Base-by-base conservation (phyloP, 768 basidiomycete genomes). In the Roridomyces roridus region DNA sequence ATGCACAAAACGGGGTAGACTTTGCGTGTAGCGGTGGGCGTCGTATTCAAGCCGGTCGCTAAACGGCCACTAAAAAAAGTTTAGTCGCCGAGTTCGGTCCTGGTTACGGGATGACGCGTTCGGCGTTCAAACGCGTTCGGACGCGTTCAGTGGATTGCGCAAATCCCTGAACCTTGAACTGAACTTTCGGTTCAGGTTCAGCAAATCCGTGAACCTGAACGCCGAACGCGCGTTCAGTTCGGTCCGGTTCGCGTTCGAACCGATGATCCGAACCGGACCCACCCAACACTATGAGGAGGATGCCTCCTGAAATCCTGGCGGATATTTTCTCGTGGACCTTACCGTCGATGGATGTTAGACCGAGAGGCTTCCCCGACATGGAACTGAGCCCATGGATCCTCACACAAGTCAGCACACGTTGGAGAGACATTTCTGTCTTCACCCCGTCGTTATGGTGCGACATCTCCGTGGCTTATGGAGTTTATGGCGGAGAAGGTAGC, bases 361-460 rank as follows among this genome's bases (percentile, higher is more conserved):
- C 6, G 6, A 20, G 25, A 8, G 6, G 23, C 17, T 9, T 21
- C n/a, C 21, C 23, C 28, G 26, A 46, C 6, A 2, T 46, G 20
- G 18, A 8, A 10, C 17, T 21, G 3, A 51, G 48, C 31, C 49
- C 56, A 5, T 57, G 49, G 44, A 10, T 40, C 9, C 15, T 51
- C 21, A n/a, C 43, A 5, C 49, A 40, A n/a, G 39, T 40, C 17
- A 7, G 39, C 20, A 40, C 9, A 6, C 39, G 39, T 21, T 40
- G 39, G 39, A 50, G 55, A 50, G 36, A 8, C 2, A 20, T 45
- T n/a, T 24, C 39, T 17, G 9, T 40, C 17, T 6, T n/a, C 20
- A 40, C 39, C n/a, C 39, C 39, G 8, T 51, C 44, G 7, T 34
- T 57, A 36, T 57, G 56, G 56, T n/a, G n/a, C n/a, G n/a, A n/a